Base-by-base conservation (phyloP, 2,329 filamentous ascomycete species). In the Trichoderma lentiforme region DNA sequence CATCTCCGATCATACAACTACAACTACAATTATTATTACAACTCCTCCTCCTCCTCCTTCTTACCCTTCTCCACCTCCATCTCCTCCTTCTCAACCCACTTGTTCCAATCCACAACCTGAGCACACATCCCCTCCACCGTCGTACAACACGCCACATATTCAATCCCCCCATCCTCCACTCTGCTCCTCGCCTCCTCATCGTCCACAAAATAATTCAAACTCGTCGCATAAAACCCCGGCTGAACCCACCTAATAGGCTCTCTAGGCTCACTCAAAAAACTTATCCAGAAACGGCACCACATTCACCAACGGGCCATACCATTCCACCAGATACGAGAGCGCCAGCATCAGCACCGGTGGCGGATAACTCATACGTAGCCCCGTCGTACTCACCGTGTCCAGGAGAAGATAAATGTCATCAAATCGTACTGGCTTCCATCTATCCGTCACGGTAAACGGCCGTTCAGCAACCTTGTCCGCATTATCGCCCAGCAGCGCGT, bases 371-470 rank as follows among this genome's bases (percentile, higher is more conserved):
- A 83, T 73, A 24, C 75, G 75, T 63, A 84, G 77, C 0, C 75
- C 76, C 53, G 73, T 75, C 56, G 73, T 75, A 30, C 78, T 79
- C 24, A 81, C 75, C 39, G 75, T 60, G 24, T 73, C 63, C 18
- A 83, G 75, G 1, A 83, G 75, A 6, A 61, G 74, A 69, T 85
- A 85, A 5, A 84, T 70, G 72, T 86, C 84, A 14, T 73, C 72
- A 72, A 82, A 85, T 7, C 79, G 73, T 7, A 82, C 76, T 36
- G 86, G 82, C 5, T 84, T 82, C 32, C 85, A 86, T 1, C 80
- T 81, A 63, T 89, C 87, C 3, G 85, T 86, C 26, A 89, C 82
- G 51, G 83, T 76, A 75, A 86, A 88, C 15, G 86, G 82, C 43
- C 84, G 81, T 32, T 86, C 86, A 11, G 82, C 81, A 76, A 83